These are phyloP conservation scores for Hypericum androsaemum DNA, from an alignment of 345 rosid species.

Conservation along the genomic window DNA sequence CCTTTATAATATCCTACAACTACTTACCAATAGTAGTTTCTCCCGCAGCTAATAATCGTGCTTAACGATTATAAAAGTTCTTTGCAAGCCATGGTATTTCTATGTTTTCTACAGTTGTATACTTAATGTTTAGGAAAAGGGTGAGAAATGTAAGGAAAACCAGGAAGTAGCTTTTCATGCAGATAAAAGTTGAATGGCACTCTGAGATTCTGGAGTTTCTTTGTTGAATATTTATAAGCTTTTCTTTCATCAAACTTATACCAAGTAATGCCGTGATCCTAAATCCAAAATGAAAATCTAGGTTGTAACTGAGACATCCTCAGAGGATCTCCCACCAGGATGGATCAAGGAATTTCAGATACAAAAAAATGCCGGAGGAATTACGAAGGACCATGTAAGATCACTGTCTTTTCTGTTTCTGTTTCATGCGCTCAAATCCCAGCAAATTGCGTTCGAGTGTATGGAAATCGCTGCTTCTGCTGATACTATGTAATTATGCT, in stretches of 20 bases:
- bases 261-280: no score
- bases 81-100: no score
- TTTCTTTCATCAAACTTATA: slow-evolving; percentile 1
- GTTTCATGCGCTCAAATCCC: slow-evolving; percentile 5
- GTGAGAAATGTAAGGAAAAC: no score
- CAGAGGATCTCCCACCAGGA: slow-evolving; percentile 27
- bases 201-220: background rate
- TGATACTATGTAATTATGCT: background rate
- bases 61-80: no score
- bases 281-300: no score
- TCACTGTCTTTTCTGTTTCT: background rate
- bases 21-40: no score
- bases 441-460: slow-evolving; percentile 20
- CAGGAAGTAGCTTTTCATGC: no score
- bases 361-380: slow-evolving; percentile 12
- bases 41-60: no score
- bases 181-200: no score
- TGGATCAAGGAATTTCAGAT: slow-evolving; percentile 31
- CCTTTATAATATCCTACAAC: no score
- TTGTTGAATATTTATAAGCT: background rate
- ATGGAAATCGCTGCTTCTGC: slow-evolving; percentile 2
- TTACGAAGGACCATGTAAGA: slow-evolving; percentile 26
- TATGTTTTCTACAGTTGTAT: no score
- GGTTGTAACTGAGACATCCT: slow-evolving; percentile 19
- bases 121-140: no score